Base-by-base conservation (phyloP, 768 basidiomycete genomes). In the Amanita inopinata region DNA sequence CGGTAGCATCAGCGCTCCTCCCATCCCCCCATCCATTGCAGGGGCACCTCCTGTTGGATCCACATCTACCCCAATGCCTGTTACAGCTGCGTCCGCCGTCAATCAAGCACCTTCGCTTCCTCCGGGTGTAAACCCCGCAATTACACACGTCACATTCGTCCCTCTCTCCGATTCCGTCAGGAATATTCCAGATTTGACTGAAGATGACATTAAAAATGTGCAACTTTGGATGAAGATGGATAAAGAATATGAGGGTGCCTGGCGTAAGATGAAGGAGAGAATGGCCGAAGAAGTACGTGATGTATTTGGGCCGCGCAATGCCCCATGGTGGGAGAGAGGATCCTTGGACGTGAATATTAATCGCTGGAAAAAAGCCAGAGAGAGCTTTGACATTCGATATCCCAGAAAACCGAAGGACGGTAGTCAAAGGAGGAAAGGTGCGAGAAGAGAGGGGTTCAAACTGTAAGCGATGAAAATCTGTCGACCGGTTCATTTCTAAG, bases 291-390 rank as follows among this genome's bases (percentile, higher is more conserved):
- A 82, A 60, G 46, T 69, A 30, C 61, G 65, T 2, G 67, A 65
- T 3, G 58, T 70, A 23, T 64, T 70, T 17, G 71, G 64, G 39
- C 63, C 62, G 33, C 46, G 31, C 15, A 46, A 38, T 36, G 48
- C 64, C 5, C 66, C 65, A 50, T 84, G 81, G 80, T 82, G 76
- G 70, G 80, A 83, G 61, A 74, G 73, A 54, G 76, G 73, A 50
- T 59, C 57, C 39, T 43, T 53, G 48, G 65, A 60, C 53, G 54
- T 56, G 38, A 60, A 52, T 54, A 61, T 60, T 48, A 46, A 61
- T 58, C 57, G 64, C 57, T 45, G 65, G 47, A 53, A 67, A 43
- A 59, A 63, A 47, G 64, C 60, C 41, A 64, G 66, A 48, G 67
- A 72, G 52, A 57, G 56, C 35, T 77, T 86, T 53, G 73, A 76